Evolutionary conservation across 331 rosid genomes (phyloP).

Genomic region (Spiraea crenata): DNA sequence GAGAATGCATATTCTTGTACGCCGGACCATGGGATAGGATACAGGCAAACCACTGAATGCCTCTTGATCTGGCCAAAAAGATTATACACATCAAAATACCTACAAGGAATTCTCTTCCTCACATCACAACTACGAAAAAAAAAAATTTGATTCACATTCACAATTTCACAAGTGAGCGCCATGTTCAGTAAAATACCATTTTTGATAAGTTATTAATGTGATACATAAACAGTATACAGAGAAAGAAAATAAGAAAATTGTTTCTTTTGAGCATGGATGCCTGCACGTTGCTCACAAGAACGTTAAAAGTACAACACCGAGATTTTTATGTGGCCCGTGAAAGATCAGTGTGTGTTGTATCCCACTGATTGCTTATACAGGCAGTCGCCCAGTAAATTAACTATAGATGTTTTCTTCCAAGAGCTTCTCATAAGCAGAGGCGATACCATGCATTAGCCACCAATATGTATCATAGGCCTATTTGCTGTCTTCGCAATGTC

Average conservation of each 20-base stretch:
- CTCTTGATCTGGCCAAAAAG: too few species aligned
- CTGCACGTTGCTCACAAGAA: not conserved
- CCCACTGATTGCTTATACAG: not conserved
- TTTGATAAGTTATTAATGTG: too few species aligned
- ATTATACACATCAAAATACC: too few species aligned
- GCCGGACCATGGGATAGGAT: too few species aligned
- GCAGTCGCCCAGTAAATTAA: not conserved
- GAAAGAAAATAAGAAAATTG: not conserved
- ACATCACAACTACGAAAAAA: too few species aligned
- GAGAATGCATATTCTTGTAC: too few species aligned
- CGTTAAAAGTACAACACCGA: not conserved
- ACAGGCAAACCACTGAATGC: too few species aligned
- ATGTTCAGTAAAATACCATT: too few species aligned
- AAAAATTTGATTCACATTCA: too few species aligned
- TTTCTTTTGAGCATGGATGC: not conserved
- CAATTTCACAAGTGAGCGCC: too few species aligned
- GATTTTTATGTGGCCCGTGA: not conserved
- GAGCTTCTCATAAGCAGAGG: not conserved
- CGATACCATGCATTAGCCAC: conserved; percentile 64
- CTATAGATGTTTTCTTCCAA: not conserved
- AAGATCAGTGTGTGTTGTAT: not conserved
- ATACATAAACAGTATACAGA: too few species aligned
- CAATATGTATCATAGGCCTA: conserved; percentile 96
- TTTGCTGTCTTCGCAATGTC: conserved; percentile 87
- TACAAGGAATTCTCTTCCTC: too few species aligned